Conservation (phyloP, 2,329 filamentous ascomycete species). For the Nannizziopsis arthrosporioides region DNA sequence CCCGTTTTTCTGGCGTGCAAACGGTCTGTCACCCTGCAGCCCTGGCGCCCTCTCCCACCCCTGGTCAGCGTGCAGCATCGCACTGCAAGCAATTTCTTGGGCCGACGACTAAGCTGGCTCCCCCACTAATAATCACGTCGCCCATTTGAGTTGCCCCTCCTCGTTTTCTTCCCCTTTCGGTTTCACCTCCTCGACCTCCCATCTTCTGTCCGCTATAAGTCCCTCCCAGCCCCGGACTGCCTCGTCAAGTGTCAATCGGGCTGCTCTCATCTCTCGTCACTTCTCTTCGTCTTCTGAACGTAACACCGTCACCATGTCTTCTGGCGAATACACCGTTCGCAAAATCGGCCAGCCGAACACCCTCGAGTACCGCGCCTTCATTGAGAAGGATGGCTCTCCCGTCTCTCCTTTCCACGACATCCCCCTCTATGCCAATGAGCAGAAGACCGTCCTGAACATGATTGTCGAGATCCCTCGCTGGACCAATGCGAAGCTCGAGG, state of each 20-base stretch:
- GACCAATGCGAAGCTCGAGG: slow-evolving; percentile 99
- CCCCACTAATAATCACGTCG: slow-evolving; percentile 23
- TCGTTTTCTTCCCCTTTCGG: slow-evolving; percentile 16
- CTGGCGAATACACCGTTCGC: slow-evolving; percentile 56
- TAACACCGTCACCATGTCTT: slow-evolving; percentile 28
- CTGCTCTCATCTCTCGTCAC: slow-evolving; percentile 38
- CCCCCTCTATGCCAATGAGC: slow-evolving; percentile 90
- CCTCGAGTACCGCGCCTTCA: slow-evolving; percentile 90
- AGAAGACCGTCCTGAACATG: slow-evolving; percentile 98
- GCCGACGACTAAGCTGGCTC: slow-evolving; percentile 28
- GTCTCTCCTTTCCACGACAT: slow-evolving; percentile 98
- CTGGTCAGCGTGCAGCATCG: slow-evolving; percentile 2
- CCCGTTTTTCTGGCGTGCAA: slow-evolving; percentile 4
- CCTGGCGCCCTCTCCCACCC: slow-evolving; percentile 8
- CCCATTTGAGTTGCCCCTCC: slow-evolving; percentile 10
- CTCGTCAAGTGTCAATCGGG: slow-evolving; percentile 24
- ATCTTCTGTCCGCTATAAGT: slow-evolving; percentile 13
- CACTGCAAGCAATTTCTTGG: slow-evolving; percentile 10
- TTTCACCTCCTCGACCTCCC: slow-evolving; percentile 20
- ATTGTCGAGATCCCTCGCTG: slow-evolving; percentile 97
- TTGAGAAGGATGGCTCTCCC: slow-evolving; percentile 92
- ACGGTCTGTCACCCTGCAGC: slow-evolving; percentile 7
- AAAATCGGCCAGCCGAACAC: slow-evolving; percentile 87
- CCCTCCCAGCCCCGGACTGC: slow-evolving; percentile 1
- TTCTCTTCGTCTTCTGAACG: slow-evolving; percentile 27